Evolutionary conservation across 1,139 yeast genomes (phyloP), one percentile per base, ranked within the genome.

Genomic region (Blastobotrys persicus): DNA sequence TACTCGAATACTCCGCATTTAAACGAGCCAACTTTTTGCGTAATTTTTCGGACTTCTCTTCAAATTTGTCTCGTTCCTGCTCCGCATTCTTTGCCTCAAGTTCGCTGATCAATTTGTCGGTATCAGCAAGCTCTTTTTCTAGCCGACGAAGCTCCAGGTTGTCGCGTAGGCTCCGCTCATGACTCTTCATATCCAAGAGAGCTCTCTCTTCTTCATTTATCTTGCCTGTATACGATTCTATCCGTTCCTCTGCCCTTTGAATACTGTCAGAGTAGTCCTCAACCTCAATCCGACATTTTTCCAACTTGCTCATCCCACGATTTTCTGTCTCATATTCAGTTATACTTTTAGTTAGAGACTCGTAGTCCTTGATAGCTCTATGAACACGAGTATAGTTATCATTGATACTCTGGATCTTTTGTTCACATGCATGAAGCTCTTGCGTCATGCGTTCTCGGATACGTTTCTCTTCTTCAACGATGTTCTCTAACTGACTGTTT

Each of bases 1-100:
- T 84, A 20, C 91, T 83, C 4, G 96, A 88, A 59, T 85, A 81
- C 45, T 79, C 78, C 0, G 91, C 75, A 52, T 83, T 84, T 45
- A 88, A 67, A 9, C 68, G 67, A 6, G 88, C 75, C 47, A 83
- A 79, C 35, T 72, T 66, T 9, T 73, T 72, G 49, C 92, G 77
- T 35, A 92, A 69, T 17, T 64, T 58, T 43, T 70, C 68, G 1
- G 92, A 78, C 48, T 80, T 77, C 19, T 73, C 69, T 55, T 87
- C 85, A 62, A 85, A 92, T 53, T 76, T 75, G 1, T 78, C 80
- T 55, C 86, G 75, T 51, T 81, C 79, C 1, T 70, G 68, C 54
- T 81, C 84, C 0, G 97, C 96, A 59, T 83, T 76, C 35, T 74
- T 76, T 1, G 75, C 67, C 60, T 86, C 77, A 13, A 82, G 66